phyloP scores from a whole-genome alignment of 345 rosid genomes.

The Geranium brycei region DNA sequence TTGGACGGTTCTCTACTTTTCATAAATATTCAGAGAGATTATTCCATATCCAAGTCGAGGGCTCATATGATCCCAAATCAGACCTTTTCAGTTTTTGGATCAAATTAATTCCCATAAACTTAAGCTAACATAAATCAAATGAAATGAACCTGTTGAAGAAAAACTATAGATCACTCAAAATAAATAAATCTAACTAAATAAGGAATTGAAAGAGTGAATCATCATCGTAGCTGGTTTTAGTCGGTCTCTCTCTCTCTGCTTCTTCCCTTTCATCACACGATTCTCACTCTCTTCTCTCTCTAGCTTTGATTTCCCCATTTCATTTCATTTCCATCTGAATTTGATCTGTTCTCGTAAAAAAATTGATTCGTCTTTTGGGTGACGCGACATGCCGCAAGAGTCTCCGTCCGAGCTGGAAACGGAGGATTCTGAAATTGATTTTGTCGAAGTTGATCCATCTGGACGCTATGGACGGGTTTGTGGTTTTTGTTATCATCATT shows the following conservation, averaged over 20 bases:
- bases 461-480: slow-evolving; percentile 90
- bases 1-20: no score
- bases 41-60: no score
- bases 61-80: no score
- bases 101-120: no score
- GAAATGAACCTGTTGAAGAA: no score
- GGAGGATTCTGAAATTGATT: slow-evolving; percentile 50
- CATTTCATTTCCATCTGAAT: background rate
- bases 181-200: no score
- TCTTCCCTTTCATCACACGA: background rate
- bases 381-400: slow-evolving; percentile 45
- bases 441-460: slow-evolving; percentile 75
- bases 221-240: background rate
- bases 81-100: no score
- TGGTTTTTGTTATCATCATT: background rate
- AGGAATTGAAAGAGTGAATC: background rate
- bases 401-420: slow-evolving; percentile 41
- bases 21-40: no score
- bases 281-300: background rate
- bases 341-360: background rate
- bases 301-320: background rate
- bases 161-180: no score
- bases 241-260: background rate
- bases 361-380: background rate
- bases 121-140: no score